Percentiles rank a stretch among this genome's conserved stretches.
Evolutionary conservation across 495 filamentous ascomycete genomes (phyloP).

Genomic region (Podospora bellae-mahoneyi): DNA sequence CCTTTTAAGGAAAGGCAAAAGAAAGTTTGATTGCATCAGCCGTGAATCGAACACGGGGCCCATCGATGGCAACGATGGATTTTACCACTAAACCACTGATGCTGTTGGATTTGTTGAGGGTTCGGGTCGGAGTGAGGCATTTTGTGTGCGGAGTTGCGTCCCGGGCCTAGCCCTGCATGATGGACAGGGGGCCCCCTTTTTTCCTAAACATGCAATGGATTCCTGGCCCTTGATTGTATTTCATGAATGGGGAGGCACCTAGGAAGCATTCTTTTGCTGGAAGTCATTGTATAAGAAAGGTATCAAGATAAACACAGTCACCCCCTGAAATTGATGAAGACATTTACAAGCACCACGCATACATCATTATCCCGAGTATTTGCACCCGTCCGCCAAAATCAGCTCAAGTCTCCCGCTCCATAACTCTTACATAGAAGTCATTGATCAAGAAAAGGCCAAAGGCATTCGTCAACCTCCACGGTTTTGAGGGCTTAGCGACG

Average conservation of each 20-base stretch:
- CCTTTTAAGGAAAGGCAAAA: neutral
- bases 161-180: neutral
- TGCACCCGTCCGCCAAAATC: neutral
- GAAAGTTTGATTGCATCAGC: conserved; percentile 41
- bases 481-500: conserved; percentile 42
- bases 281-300: no score
- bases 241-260: no score
- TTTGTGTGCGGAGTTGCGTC: neutral
- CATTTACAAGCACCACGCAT: neutral
- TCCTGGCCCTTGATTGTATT: no score
- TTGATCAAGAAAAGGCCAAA: conserved; percentile 18
- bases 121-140: neutral
- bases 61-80: conserved; percentile 54
- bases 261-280: no score
- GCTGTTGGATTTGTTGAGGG: conserved; percentile 26
- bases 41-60: conserved; percentile 54
- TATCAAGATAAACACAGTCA: neutral
- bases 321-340: neutral
- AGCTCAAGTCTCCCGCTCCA: conserved; percentile 5
- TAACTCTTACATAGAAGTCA: conserved; percentile 23
- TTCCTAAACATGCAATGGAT: no score
- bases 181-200: neutral
- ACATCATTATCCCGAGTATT: neutral
- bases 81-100: conserved; percentile 52
- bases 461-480: conserved; percentile 29